Evolutionary conservation across 116 monocot species (phyloP), one percentile per base, ranked within the genome.

Genomic region (Cymodocea nodosa): DNA sequence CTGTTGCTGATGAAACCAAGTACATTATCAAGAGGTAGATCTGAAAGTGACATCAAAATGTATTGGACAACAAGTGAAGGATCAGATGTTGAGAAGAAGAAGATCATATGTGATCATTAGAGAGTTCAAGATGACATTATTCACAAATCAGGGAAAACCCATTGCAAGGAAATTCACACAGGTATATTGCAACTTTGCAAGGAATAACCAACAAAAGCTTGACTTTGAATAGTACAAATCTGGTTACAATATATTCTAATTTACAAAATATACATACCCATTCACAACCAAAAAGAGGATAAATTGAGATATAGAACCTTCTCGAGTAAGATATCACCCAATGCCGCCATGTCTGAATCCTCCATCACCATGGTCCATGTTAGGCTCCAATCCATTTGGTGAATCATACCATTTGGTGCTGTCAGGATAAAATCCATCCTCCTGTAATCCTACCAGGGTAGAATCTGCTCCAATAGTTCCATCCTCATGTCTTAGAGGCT

Each of bases 391-490:
- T n/a, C 80, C 80, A 76, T 64, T 70, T 2, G 98, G 92, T 13
- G 92, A 92, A 70, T 98, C 98, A 84, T 86, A 98, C 98, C 98
- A 98, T 64, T 89, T 98, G 1, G 87, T 48, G 73, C 63, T 80
- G 59, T 87, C 88, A 35, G 69, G 51, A 70, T 92, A 99, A 66
- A 92, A 99, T 12, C 84, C 86, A 73, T 86, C 89, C 62, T 92
- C 86, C 59, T 87, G 88, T 68, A 95, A 76, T 35, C 82, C 90
- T 16, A 83, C 88, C 56, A 91, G 71, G 77, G 57, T 72, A 19
- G 81, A 34, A 57, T 90, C 90, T 18, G 78, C 65, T 53, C 74
- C 77, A 2, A 89, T 80, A 2, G 70, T 68, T 52, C 67, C 86
- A 50, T 83, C 30, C 30, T 30, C 86, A 80, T 89, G 80, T 61